Conservation (phyloP, 768 basidiomycete genomes). For the Mycena vitilis region DNA sequence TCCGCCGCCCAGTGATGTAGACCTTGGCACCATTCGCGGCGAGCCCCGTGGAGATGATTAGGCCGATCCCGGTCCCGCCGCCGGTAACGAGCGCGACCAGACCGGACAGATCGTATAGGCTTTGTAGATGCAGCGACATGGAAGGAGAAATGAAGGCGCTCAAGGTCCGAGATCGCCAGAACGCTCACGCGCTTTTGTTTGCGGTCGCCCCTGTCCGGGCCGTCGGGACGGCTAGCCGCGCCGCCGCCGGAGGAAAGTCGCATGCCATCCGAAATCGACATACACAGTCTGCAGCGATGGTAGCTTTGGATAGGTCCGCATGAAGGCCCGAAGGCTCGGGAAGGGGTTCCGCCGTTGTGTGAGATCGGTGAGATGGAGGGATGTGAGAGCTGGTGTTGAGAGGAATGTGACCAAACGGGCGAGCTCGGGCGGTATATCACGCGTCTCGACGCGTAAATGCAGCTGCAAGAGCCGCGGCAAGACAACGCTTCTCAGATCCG, state of each 20-base stretch:
- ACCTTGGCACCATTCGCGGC: conserved; percentile 85
- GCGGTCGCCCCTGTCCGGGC: conserved; percentile 18
- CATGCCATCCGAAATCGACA: conserved; percentile 62
- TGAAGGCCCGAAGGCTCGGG: conserved; percentile 58
- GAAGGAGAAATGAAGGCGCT: conserved; percentile 1
- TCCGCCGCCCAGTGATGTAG: conserved; percentile 80
- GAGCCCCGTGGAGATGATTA: conserved; percentile 78
- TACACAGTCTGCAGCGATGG: conserved; percentile 52
- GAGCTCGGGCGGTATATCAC: conserved; percentile 73
- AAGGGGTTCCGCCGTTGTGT: conserved; percentile 52
- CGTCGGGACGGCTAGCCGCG: conserved; percentile 6
- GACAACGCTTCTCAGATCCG: conserved; percentile 44
- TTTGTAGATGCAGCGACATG: conserved; percentile 47
- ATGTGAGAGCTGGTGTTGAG: conserved; percentile 58
- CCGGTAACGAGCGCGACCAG: conserved; percentile 67
- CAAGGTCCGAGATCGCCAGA: background rate
- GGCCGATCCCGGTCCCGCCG: conserved; percentile 64
- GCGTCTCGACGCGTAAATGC: conserved; percentile 61
- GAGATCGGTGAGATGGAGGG: conserved; percentile 61
- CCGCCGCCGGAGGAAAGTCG: conserved; percentile 17
- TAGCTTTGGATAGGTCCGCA: conserved; percentile 54
- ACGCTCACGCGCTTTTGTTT: conserved; percentile 1
- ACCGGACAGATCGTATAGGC: conserved; percentile 65
- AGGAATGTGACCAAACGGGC: conserved; percentile 62
- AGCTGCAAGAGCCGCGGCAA: conserved; percentile 62